Base-by-base conservation (phyloP, 208 protist genomes). In the Trypanosoma avium region DNA sequence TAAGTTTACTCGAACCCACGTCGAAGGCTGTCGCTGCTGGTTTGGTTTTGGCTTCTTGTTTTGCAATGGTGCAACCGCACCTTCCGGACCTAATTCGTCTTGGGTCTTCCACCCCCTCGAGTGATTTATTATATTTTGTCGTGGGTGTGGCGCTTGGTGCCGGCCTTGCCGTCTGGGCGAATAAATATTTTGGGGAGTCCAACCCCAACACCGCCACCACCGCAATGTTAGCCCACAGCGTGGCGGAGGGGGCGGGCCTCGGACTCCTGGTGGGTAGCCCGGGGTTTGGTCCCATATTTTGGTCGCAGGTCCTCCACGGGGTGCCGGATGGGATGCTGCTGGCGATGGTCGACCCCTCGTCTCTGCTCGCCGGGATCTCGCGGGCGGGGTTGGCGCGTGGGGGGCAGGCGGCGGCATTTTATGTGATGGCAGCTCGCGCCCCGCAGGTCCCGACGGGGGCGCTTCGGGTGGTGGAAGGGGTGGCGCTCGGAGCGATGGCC, bases 241-340 rank as follows among this genome's bases (percentile, higher is more conserved):
- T 32, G 27, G 50, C 61, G n/a, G 61, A 67, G 36, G 61, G 61
- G 9, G 50, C 50, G 3, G 50, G 61, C 5, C 36, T 67, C 12
- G 61, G 61, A 24, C 36, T 67, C 17, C 24, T 67, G 33, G 50
- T 52, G 21, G 40, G 61, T 13, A 52, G 35, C 30, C 29, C 61
- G 22, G 50, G 36, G 24, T 67, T 67, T 27, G 2, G 0, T 17
- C 30, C 50, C 19, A 21, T 59, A 21, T 59, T 67, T 27, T 35
- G 36, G 5, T 50, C 36, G 10, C 61, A 67, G 26, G 48, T 67
- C 22, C 13, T 67, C 7, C 61, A 67, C 26, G 61, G 61, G 12
- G 52, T 67, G 15, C 50, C 61, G n/a, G 61, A 67, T 5, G 61
- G 61, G 10, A 42, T 52, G 61, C 50, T 67, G 8, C 21, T 59